phyloP scores from a whole-genome alignment of 1,284 basidiomycete species.

The Lignosus rhinocerotis region DNA sequence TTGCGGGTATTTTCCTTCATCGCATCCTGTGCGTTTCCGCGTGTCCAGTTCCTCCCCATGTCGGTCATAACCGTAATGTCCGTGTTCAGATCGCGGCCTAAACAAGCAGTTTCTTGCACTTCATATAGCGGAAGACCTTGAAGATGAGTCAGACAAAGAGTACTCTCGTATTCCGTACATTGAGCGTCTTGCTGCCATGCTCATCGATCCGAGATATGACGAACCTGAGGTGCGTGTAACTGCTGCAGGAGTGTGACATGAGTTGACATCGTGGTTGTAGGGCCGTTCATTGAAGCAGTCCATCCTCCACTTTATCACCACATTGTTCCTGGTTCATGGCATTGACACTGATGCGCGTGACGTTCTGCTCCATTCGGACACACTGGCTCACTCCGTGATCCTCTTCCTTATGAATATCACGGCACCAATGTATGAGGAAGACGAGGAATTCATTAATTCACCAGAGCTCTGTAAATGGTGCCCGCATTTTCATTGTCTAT shows the following conservation, averaged over 20 bases:
- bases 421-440: slow-evolving; percentile 66
- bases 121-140: slow-evolving; percentile 22
- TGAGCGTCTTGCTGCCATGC: slow-evolving; percentile 50
- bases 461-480: slow-evolving; percentile 42
- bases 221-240: slow-evolving; percentile 44
- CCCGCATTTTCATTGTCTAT: slow-evolving; percentile 10
- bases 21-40: slow-evolving; percentile 50
- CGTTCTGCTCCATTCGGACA: slow-evolving; percentile 51
- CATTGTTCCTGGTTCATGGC: slow-evolving; percentile 51
- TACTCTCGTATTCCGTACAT: slow-evolving; percentile 46
- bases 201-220: slow-evolving; percentile 46
- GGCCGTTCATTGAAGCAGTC: slow-evolving; percentile 43
- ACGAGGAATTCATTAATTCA: slow-evolving; percentile 45
- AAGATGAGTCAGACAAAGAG: slow-evolving; percentile 26
- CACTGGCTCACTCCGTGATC: slow-evolving; percentile 63
- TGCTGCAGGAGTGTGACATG: background rate
- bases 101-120: slow-evolving; percentile 41
- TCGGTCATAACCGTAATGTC: too few species aligned
- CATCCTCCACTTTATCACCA: slow-evolving; percentile 57
- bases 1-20: slow-evolving; percentile 53
- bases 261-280: slow-evolving; percentile 27
- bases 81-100: slow-evolving; percentile 36
- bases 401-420: slow-evolving; percentile 53
- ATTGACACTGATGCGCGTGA: slow-evolving; percentile 52
- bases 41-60: too few species aligned